phyloP scores from a whole-genome alignment of 495 filamentous ascomycete genomes.

The Hypomontagnella submonticulosa region DNA sequence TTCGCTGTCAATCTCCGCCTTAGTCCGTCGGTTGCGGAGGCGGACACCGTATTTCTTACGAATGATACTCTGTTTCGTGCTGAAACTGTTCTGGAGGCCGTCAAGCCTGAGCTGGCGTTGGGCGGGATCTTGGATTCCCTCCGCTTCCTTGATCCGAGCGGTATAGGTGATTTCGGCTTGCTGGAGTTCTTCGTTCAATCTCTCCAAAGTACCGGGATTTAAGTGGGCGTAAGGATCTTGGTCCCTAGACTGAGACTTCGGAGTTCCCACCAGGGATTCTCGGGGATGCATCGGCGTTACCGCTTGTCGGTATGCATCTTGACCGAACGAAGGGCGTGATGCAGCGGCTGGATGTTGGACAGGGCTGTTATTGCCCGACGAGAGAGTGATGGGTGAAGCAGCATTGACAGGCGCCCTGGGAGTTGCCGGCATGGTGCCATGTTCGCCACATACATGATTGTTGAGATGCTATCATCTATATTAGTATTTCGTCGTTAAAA shows the following conservation, averaged over 20 bases:
- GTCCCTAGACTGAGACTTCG: constrained; percentile 8
- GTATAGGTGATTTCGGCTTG: constrained; percentile 53
- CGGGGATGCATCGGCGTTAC: constrained; percentile 22
- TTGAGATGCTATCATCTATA: constrained; percentile 47
- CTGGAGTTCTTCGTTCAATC: constrained; percentile 52
- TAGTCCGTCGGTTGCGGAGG: constrained; percentile 57
- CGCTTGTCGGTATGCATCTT: constrained; percentile 15
- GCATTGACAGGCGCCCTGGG: constrained; percentile 22
- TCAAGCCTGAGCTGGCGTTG: constrained; percentile 49
- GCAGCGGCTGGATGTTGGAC: constrained; percentile 2
- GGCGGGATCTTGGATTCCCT: constrained; percentile 49
- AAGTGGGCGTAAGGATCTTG: constrained; percentile 57
- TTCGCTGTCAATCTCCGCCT: constrained; percentile 56
- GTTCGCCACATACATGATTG: constrained; percentile 51
- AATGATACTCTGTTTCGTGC: constrained; percentile 61
- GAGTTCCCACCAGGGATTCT: constrained; percentile 1
- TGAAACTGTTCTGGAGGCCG: constrained; percentile 57
- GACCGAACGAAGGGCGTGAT: not conserved
- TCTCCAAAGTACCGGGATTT: constrained; percentile 28
- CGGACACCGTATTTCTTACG: constrained; percentile 61
- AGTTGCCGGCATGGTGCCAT: constrained; percentile 36
- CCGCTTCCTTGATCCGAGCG: constrained; percentile 53
- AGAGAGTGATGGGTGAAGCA: constrained; percentile 36
- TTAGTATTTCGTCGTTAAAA: constrained; percentile 1
- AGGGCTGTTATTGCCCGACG: constrained; percentile 36